Conservation (phyloP, 345 rosid genomes). For the Passiflora organensis region DNA sequence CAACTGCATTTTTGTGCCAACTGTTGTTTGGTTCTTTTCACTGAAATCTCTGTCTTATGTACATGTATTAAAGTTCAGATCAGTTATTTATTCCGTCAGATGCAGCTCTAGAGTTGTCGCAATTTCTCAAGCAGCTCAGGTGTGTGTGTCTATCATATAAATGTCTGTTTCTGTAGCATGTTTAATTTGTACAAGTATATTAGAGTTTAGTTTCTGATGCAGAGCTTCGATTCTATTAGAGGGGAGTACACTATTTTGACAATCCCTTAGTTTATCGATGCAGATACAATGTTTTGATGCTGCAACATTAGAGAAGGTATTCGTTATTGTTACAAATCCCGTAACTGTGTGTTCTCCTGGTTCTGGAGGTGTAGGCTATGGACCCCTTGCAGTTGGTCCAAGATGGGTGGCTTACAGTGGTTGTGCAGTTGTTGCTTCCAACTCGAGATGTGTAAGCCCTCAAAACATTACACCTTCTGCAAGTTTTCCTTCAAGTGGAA, state of each 20-base stretch:
- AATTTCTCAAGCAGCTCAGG: slow-evolving; percentile 74
- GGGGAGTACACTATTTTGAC: too few species aligned
- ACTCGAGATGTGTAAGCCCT: slow-evolving; percentile 52
- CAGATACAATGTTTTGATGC: slow-evolving; percentile 87
- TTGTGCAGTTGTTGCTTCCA: slow-evolving; percentile 47
- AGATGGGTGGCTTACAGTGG: slow-evolving; percentile 97
- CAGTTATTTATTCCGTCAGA: slow-evolving; percentile 68
- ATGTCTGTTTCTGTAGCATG: not conserved
- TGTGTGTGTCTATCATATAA: slow-evolving; percentile 17
- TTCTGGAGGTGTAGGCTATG: slow-evolving; percentile 69
- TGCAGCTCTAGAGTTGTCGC: slow-evolving; percentile 92
- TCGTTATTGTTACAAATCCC: slow-evolving; percentile 65
- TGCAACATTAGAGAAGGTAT: slow-evolving; percentile 51
- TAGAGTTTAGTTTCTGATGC: too few species aligned
- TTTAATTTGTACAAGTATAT: too few species aligned
- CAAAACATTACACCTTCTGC: slow-evolving; percentile 55
- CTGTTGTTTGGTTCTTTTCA: slow-evolving; percentile 65
- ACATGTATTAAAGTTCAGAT: slow-evolving; percentile 65
- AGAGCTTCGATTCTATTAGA: too few species aligned
- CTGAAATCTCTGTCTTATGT: slow-evolving; percentile 71
- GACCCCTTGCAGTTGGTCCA: slow-evolving; percentile 93
- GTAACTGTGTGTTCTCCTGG: slow-evolving; percentile 37
- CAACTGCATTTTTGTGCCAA: slow-evolving; percentile 39
- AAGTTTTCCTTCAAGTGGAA: slow-evolving; percentile 49
- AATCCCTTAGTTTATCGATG: slow-evolving; percentile 23